Conservation (phyloP, 2,329 filamentous ascomycete genomes). For the Aspergillus sp. region DNA sequence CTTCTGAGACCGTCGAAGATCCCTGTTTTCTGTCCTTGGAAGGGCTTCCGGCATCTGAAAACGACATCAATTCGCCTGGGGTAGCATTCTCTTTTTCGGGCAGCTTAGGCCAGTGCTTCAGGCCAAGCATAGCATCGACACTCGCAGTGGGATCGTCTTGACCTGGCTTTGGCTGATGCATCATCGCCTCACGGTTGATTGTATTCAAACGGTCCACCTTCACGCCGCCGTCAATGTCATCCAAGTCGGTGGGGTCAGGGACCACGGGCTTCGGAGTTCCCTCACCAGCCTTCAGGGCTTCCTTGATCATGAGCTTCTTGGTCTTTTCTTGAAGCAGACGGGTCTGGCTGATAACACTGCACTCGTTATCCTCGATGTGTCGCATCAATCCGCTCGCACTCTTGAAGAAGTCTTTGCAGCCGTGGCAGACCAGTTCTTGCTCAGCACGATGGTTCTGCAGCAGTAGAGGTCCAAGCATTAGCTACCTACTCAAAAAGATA, state of each 20-base stretch:
- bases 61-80: slow-evolving; percentile 14
- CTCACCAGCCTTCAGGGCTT: slow-evolving; percentile 14
- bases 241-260: slow-evolving; percentile 4
- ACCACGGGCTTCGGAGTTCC: slow-evolving; percentile 1
- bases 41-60: slow-evolving; percentile 4
- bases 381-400: slow-evolving; percentile 43
- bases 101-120: slow-evolving; percentile 19
- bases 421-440: slow-evolving; percentile 44
- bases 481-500: not conserved
- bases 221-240: slow-evolving; percentile 18
- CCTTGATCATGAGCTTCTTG: slow-evolving; percentile 43
- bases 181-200: slow-evolving; percentile 11
- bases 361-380: slow-evolving; percentile 49
- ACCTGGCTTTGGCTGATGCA: slow-evolving; percentile 9
- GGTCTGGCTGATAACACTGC: slow-evolving; percentile 33
- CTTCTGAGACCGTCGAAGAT: not conserved
- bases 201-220: slow-evolving; percentile 6
- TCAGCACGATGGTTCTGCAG: slow-evolving; percentile 41
- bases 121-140: slow-evolving; percentile 5
- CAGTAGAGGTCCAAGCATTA: not conserved
- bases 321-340: slow-evolving; percentile 44
- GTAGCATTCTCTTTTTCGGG: not conserved
- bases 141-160: not conserved
- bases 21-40: slow-evolving; percentile 5
- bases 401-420: slow-evolving; percentile 41